phyloP scores from a whole-genome alignment of 352 stramenopile genomes.

The Phytophthora sansomeana region DNA sequence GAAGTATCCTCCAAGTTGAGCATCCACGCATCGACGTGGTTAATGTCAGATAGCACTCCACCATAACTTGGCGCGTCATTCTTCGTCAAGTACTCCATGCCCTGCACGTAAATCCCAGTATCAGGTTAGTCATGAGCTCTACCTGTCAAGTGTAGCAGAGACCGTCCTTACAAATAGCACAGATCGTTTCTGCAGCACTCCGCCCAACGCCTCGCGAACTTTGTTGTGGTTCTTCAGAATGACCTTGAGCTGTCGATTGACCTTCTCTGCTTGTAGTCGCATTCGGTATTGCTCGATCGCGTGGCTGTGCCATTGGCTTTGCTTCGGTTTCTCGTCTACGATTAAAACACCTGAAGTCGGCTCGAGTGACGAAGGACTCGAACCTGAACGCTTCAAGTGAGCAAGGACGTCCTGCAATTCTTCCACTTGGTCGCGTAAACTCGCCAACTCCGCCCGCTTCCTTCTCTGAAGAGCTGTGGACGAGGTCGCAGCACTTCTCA shows the following conservation, averaged over 20 bases:
- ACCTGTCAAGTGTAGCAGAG: background rate
- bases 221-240: constrained; percentile 31
- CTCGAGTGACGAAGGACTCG: background rate
- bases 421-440: constrained; percentile 26
- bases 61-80: constrained; percentile 1
- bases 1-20: constrained; percentile 5
- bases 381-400: constrained; percentile 16
- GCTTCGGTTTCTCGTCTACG: too few relatives aligned
- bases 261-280: constrained; percentile 29
- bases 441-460: constrained; percentile 27
- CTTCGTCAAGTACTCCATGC: constrained; percentile 19
- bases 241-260: constrained; percentile 34
- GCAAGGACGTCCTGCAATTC: constrained; percentile 22
- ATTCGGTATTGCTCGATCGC: constrained; percentile 20
- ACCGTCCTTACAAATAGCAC: constrained; percentile 21
- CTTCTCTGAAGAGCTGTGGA: constrained; percentile 24
- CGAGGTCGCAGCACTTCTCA: constrained; percentile 17
- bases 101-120: constrained; percentile 10
- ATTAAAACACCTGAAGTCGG: too few relatives aligned
- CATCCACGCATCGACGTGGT: constrained; percentile 13
- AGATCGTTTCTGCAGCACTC: constrained; percentile 26
- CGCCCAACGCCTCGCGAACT: constrained; percentile 10
- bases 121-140: background rate
- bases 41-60: background rate
- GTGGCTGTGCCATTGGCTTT: constrained; percentile 6